These are phyloP conservation scores for Aspergillus udagawae DNA, from an alignment of 2,329 filamentous ascomycete species.

Conservation along the genomic window DNA sequence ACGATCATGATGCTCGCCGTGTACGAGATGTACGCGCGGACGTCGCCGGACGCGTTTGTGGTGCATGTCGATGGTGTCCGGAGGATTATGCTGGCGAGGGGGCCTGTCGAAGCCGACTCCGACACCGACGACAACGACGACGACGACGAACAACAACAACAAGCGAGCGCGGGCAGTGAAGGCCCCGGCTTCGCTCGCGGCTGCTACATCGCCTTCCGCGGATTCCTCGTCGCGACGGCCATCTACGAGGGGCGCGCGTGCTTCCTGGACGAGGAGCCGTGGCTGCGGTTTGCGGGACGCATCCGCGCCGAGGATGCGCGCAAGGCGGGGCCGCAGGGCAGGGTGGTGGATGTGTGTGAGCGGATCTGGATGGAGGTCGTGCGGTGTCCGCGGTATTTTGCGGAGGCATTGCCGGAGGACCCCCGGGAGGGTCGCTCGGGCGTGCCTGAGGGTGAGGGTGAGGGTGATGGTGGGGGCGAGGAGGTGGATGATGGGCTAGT, in stretches of 20 bases:
- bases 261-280: slow-evolving; percentile 33
- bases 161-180: too few relatives aligned
- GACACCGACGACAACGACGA: too few relatives aligned
- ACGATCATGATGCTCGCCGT: slow-evolving; percentile 37
- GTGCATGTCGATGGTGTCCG: slow-evolving; percentile 35
- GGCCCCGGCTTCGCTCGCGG: slow-evolving; percentile 28
- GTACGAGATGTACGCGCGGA: slow-evolving; percentile 39
- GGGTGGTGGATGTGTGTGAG: slow-evolving; percentile 21
- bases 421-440: slow-evolving; percentile 4
- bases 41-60: slow-evolving; percentile 33
- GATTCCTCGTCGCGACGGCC: slow-evolving; percentile 34
- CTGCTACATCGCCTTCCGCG: slow-evolving; percentile 36
- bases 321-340: slow-evolving; percentile 15
- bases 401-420: slow-evolving; percentile 11
- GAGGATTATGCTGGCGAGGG: slow-evolving; percentile 33
- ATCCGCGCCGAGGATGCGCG: slow-evolving; percentile 22
- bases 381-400: slow-evolving; percentile 27
- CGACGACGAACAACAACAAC: too few relatives aligned
- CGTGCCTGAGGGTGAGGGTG: too few relatives aligned
- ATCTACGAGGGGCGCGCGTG: slow-evolving; percentile 31
- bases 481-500: background rate
- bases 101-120: background rate
- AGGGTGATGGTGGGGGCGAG: too few relatives aligned
- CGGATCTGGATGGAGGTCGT: slow-evolving; percentile 24
- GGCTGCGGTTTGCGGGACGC: slow-evolving; percentile 25